Percentiles rank a stretch among this genome's conserved stretches.
phyloP scores from a whole-genome alignment of 495 filamentous ascomycete species.

The Xylaria scruposa region DNA sequence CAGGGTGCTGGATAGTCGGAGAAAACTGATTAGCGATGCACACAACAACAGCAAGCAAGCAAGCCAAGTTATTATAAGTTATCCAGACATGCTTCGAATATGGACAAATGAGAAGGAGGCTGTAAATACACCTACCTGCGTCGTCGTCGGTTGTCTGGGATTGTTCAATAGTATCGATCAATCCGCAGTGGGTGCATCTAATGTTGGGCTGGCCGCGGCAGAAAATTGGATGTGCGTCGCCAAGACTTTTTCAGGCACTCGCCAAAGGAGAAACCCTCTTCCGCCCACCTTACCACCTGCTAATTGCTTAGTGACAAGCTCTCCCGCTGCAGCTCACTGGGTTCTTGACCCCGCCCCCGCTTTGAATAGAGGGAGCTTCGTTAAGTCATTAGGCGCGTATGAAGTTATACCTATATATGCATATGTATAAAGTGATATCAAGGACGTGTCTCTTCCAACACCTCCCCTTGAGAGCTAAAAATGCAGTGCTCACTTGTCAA shows the following conservation, averaged over 20 bases:
- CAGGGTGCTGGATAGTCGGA: not conserved
- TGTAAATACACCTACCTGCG: slow-evolving; percentile 18
- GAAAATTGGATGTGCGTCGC: slow-evolving; percentile 47
- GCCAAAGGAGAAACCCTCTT: slow-evolving; percentile 48
- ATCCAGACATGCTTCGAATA: slow-evolving; percentile 29
- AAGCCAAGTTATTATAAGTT: no score
- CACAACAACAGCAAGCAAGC: not conserved
- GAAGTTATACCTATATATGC: no score
- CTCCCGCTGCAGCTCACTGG: not conserved
- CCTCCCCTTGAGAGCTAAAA: no score
- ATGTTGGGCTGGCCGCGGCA: slow-evolving; percentile 32
- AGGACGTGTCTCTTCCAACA: no score
- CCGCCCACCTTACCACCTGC: slow-evolving; percentile 25
- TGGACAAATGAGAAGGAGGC: not conserved
- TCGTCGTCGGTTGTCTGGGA: slow-evolving; percentile 22
- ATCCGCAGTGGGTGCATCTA: slow-evolving; percentile 34
- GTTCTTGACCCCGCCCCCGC: not conserved
- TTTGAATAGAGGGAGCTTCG: not conserved
- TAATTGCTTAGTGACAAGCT: not conserved
- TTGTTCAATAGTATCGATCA: slow-evolving; percentile 29
- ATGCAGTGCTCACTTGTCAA: no score
- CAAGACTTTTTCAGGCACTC: slow-evolving; percentile 42
- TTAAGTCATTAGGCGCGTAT: not conserved
- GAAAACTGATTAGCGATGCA: not conserved
- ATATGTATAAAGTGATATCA: no score